These are phyloP conservation scores for Phytophthora litchii DNA, from an alignment of 352 stramenopile species.

Conservation along the genomic window DNA sequence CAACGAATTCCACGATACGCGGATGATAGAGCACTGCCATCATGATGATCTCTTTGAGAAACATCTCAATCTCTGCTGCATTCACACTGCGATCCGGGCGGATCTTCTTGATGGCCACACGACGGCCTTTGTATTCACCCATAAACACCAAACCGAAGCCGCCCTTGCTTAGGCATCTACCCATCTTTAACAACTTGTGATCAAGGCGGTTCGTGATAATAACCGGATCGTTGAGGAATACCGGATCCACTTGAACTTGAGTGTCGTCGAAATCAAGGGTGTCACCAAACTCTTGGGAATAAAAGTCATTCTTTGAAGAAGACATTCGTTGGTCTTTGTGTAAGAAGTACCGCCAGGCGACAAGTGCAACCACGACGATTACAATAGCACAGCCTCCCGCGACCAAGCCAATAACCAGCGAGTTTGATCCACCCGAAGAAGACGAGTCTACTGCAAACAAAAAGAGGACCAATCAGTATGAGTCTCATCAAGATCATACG, in stretches of 20 bases:
- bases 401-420: slow-evolving; percentile 33
- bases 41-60: slow-evolving; percentile 54
- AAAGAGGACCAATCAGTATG: background rate
- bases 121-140: slow-evolving; percentile 43
- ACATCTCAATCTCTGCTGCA: slow-evolving; percentile 41
- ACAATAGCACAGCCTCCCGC: slow-evolving; percentile 30
- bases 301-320: slow-evolving; percentile 39
- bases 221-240: slow-evolving; percentile 49
- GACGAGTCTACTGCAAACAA: slow-evolving; percentile 7
- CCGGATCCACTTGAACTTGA: slow-evolving; percentile 37
- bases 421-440: slow-evolving; percentile 18
- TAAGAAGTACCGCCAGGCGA: slow-evolving; percentile 20
- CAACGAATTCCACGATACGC: slow-evolving; percentile 55
- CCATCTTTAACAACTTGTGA: slow-evolving; percentile 47
- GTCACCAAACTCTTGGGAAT: slow-evolving; percentile 35
- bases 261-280: slow-evolving; percentile 43
- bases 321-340: slow-evolving; percentile 20
- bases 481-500: background rate
- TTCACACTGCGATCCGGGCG: slow-evolving; percentile 30
- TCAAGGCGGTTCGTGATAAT: slow-evolving; percentile 52
- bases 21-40: slow-evolving; percentile 50
- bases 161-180: slow-evolving; percentile 46
- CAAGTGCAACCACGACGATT: slow-evolving; percentile 16
- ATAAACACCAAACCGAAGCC: slow-evolving; percentile 61
- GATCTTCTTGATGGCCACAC: slow-evolving; percentile 61